A percentile compares a stretch with the other conserved stretches of the same genome.
phyloP scores from a whole-genome alignment of 164 flowering plant genomes.

The Santalum album region DNA sequence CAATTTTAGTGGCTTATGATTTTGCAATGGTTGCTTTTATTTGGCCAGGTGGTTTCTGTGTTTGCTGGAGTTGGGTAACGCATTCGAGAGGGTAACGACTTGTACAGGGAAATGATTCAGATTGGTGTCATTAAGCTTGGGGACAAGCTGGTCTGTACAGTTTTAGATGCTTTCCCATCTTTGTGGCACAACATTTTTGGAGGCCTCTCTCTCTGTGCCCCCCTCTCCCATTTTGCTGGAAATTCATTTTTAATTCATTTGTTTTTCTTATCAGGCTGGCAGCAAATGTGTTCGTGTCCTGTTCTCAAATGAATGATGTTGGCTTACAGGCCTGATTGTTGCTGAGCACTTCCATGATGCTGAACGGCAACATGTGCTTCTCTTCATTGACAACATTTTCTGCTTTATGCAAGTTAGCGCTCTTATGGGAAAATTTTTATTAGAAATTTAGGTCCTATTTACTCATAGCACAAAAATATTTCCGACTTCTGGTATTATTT shows the following conservation, averaged over 20 bases:
- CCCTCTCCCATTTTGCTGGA: neutral
- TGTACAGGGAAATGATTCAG: constrained; percentile 97
- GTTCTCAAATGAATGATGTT: constrained; percentile 99
- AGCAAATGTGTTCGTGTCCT: constrained; percentile 97
- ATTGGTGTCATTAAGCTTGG: constrained; percentile 99
- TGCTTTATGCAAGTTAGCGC: constrained; percentile 79
- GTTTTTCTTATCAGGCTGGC: constrained; percentile 40
- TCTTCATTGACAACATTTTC: constrained; percentile 97
- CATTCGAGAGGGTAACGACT: constrained; percentile 95
- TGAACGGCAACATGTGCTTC: constrained; percentile 97
- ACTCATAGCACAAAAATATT: too few species aligned
- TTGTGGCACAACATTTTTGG: too few species aligned
- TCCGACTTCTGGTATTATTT: too few species aligned
- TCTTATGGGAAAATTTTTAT: neutral
- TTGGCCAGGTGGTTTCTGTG: constrained; percentile 85
- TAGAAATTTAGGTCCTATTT: too few species aligned
- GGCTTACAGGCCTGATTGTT: constrained; percentile 89
- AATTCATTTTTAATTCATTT: neutral
- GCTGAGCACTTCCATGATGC: constrained; percentile 99
- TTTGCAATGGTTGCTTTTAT: neutral
- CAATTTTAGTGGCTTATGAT: too few species aligned
- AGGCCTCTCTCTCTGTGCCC: too few species aligned
- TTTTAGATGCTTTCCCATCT: neutral
- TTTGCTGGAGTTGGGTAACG: constrained; percentile 99
- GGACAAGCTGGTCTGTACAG: constrained; percentile 78